Conservation (phyloP, 176 grass and related monocot genomes). For the Ampelocalamus luodianensis region DNA sequence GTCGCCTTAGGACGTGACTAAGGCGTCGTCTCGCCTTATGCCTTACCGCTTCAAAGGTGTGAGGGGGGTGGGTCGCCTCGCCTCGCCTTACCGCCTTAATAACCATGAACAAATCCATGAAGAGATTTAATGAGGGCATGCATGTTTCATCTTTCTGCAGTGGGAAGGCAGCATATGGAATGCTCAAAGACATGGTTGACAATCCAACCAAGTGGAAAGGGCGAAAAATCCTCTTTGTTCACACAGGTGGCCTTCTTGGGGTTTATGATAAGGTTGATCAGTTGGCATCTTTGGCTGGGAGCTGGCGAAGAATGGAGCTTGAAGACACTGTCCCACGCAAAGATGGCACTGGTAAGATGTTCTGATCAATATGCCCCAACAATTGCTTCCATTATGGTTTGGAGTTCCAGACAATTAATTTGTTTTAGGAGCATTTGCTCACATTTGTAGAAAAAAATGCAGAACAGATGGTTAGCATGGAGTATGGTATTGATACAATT, state of each 20-base stretch:
- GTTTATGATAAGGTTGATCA: slow-evolving; percentile 83
- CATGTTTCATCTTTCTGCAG: slow-evolving; percentile 44
- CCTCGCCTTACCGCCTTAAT: too few species aligned
- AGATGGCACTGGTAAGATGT: slow-evolving; percentile 95
- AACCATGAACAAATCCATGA: too few species aligned
- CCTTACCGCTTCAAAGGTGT: too few species aligned
- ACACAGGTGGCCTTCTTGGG: slow-evolving; percentile 91
- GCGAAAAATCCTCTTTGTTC: slow-evolving; percentile 80
- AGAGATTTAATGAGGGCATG: neutral
- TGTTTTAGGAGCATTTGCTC: neutral
- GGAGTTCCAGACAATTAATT: slow-evolving; percentile 20
- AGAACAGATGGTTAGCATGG: neutral
- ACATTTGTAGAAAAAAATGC: slow-evolving; percentile 28
- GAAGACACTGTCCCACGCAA: slow-evolving; percentile 66
- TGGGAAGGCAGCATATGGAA: slow-evolving; percentile 71
- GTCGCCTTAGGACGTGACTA: too few species aligned
- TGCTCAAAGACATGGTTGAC: slow-evolving; percentile 78
- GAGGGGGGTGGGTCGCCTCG: too few species aligned
- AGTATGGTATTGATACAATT: slow-evolving; percentile 1
- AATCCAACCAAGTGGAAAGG: slow-evolving; percentile 82
- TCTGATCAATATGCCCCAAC: slow-evolving; percentile 53
- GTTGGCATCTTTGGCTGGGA: slow-evolving; percentile 64
- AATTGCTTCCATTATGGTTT: neutral
- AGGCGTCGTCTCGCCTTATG: too few species aligned
- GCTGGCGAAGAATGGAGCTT: slow-evolving; percentile 86